A percentile compares a stretch with the other conserved stretches of the same genome.
phyloP scores from a whole-genome alignment of 2,329 filamentous ascomycete genomes.

The Dactylellina haptotyla region DNA sequence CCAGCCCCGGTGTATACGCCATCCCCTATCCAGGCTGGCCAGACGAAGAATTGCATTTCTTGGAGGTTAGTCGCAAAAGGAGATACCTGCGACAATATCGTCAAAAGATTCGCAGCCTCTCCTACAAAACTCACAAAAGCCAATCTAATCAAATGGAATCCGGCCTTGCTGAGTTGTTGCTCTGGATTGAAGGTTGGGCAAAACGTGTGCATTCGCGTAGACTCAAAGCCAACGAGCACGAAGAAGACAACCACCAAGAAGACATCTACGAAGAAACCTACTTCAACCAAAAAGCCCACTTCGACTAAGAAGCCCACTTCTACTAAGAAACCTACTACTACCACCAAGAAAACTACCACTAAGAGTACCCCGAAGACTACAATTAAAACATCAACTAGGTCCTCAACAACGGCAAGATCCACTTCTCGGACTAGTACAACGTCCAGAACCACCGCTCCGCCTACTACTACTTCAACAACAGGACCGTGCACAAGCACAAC shows the following conservation, averaged over 20 bases:
- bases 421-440: background rate
- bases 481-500: background rate
- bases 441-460: background rate
- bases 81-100: constrained; percentile 34
- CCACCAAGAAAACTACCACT: background rate
- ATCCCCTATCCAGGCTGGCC: constrained; percentile 3
- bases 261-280: too few relatives aligned
- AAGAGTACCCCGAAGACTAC: background rate
- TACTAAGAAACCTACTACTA: constrained; percentile 1
- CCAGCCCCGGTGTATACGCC: constrained; percentile 4
- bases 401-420: background rate
- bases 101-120: constrained; percentile 8
- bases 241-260: constrained; percentile 1
- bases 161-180: constrained; percentile 6
- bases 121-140: constrained; percentile 20
- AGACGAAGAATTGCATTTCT: constrained; percentile 15
- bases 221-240: background rate
- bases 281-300: constrained; percentile 4
- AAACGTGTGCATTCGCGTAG: constrained; percentile 15
- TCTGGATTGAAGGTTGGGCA: constrained; percentile 2
- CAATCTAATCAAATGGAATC: constrained; percentile 33
- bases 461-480: background rate
- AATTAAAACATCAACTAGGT: background rate
- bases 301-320: constrained; percentile 4
- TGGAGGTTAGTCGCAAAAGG: constrained; percentile 7